Conservation (phyloP, 176 grass and related monocot species). For the Eragrostis curvula region DNA sequence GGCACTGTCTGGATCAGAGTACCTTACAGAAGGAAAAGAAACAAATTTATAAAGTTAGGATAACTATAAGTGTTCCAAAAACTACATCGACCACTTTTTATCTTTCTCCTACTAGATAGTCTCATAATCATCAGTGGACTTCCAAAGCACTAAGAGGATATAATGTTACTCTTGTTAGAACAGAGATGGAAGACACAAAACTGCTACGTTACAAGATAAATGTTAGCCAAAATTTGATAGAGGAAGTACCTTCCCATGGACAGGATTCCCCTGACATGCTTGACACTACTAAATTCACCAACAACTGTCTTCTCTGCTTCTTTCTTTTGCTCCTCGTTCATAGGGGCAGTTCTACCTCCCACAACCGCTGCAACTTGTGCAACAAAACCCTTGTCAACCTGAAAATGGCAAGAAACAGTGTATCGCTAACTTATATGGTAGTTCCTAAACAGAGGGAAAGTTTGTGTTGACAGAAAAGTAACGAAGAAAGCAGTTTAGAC, state of each 20-base stretch:
- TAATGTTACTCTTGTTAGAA: background rate
- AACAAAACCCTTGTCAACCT: slow-evolving; percentile 98
- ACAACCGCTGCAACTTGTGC: slow-evolving; percentile 91
- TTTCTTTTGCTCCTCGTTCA: slow-evolving; percentile 75
- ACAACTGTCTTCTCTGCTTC: slow-evolving; percentile 84
- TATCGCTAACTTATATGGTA: slow-evolving; percentile 2
- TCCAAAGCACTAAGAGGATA: background rate
- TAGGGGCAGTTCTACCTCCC: slow-evolving; percentile 77
- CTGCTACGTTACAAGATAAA: background rate
- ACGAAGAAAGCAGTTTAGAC: background rate
- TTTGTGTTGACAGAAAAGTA: background rate
- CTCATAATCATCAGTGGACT: background rate
- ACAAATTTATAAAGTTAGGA: background rate
- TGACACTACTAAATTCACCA: slow-evolving; percentile 97
- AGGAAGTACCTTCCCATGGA: slow-evolving; percentile 91
- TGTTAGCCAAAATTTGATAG: background rate
- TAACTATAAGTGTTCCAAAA: background rate
- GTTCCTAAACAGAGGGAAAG: background rate
- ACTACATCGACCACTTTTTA: background rate
- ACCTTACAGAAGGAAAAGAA: slow-evolving; percentile 49
- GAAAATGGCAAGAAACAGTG: slow-evolving; percentile 13
- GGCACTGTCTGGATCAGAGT: slow-evolving; percentile 90
- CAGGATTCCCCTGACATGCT: slow-evolving; percentile 94
- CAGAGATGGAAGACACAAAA: background rate
- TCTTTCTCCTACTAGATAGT: slow-evolving; percentile 1